Percentiles rank a stretch among this genome's conserved stretches.
Evolutionary conservation across 345 rosid species (phyloP).

Genomic region (Syzygium aromaticum): DNA sequence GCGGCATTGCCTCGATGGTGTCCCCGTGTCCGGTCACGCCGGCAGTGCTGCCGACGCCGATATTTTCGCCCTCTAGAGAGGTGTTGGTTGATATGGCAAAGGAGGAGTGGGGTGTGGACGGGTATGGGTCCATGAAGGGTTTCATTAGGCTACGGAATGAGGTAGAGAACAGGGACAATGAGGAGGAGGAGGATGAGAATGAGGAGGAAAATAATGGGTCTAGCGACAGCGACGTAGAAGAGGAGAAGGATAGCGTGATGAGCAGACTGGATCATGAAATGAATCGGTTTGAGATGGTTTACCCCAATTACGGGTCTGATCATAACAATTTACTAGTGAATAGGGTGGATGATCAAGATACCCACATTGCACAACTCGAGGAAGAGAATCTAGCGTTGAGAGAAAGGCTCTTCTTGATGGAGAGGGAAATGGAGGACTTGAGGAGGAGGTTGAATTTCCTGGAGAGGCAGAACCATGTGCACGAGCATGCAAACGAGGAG

Average conservation of each 20-base stretch:
- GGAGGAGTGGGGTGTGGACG: conserved; percentile 99
- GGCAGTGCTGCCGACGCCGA: conserved; percentile 73
- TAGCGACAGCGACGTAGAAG: conserved; percentile 96
- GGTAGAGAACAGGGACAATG: conserved; percentile 44
- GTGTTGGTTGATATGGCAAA: conserved; percentile 90
- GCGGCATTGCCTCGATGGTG: conserved; percentile 89
- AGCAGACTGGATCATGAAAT: conserved; percentile 94
- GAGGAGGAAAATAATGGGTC: conserved; percentile 60
- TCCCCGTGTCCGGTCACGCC: conserved; percentile 96
- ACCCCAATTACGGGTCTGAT: conserved; percentile 54
- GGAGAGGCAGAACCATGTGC: conserved; percentile 51
- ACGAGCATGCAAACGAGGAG: conserved; percentile 56
- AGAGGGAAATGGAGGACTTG: conserved; percentile 76
- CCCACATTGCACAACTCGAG: conserved; percentile 82
- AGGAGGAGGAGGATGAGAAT: conserved; percentile 85
- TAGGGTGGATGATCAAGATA: conserved; percentile 92
- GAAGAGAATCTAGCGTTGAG: conserved; percentile 91
- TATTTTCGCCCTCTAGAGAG: conserved; percentile 83
- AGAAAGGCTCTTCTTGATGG: conserved; percentile 91
- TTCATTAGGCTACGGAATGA: conserved; percentile 65
- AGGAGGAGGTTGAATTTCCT: conserved; percentile 80
- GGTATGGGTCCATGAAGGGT: conserved; percentile 99
- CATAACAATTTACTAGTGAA: conserved; percentile 76
- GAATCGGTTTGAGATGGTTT: conserved; percentile 96
- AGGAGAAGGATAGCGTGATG: conserved; percentile 78